These are phyloP conservation scores for Akanthomyces lecanii DNA, from an alignment of 2,329 filamentous ascomycete species.

Conservation along the genomic window DNA sequence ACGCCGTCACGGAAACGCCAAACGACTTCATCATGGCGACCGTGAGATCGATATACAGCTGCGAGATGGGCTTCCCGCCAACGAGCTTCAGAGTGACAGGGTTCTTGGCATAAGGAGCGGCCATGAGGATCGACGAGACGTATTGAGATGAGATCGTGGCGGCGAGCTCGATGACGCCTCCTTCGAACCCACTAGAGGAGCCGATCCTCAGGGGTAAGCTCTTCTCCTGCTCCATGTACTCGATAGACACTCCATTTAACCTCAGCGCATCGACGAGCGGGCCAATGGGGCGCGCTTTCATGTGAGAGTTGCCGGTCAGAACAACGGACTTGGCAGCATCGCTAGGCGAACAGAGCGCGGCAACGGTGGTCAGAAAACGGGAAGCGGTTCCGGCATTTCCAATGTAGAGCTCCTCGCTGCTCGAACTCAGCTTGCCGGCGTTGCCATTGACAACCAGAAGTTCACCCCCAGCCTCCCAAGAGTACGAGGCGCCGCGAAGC, in stretches of 20 bases:
- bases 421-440: slow-evolving; percentile 78
- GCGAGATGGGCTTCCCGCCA: slow-evolving; percentile 95
- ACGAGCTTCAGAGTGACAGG: slow-evolving; percentile 86
- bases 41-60: slow-evolving; percentile 98
- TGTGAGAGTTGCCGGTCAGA: slow-evolving; percentile 88
- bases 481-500: slow-evolving; percentile 81
- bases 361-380: slow-evolving; percentile 88
- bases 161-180: slow-evolving; percentile 84
- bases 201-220: slow-evolving; percentile 81
- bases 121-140: slow-evolving; percentile 94
- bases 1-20: slow-evolving; percentile 74
- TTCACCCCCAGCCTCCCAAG: slow-evolving; percentile 93
- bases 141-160: slow-evolving; percentile 99
- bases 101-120: slow-evolving; percentile 91
- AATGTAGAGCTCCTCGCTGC: slow-evolving; percentile 74
- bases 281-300: slow-evolving; percentile 94
- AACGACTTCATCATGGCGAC: slow-evolving; percentile 96
- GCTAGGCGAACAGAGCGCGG: slow-evolving; percentile 71
- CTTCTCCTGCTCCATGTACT: slow-evolving; percentile 77
- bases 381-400: slow-evolving; percentile 97
- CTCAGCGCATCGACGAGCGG: slow-evolving; percentile 86
- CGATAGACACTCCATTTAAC: slow-evolving; percentile 79
- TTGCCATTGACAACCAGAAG: slow-evolving; percentile 85
- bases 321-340: slow-evolving; percentile 61
- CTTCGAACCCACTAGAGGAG: slow-evolving; percentile 76